Base-by-base conservation (phyloP, 176 grass and related monocot genomes). In the Avena atlantica region DNA sequence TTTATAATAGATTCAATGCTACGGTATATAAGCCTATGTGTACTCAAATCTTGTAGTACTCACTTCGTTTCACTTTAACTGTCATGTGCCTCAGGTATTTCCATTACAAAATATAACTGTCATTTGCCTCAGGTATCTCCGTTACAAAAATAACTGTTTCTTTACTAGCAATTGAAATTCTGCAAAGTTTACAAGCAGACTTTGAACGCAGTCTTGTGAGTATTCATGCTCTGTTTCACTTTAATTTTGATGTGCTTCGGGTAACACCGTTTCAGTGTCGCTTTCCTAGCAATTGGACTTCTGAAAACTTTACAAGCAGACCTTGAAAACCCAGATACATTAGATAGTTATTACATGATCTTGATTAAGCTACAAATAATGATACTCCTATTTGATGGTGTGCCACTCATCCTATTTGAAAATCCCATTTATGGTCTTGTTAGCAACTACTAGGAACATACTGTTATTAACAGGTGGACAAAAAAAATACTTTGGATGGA, bases 261-360 rank as follows among this genome's bases (percentile, higher is more conserved):
- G 66, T 36, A 40, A 2, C 34, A 37, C 44, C 62, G n/a, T 25
- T 72, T 6, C 40, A 5, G 21, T 49, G 44, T 7, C 70, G 13
- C n/a, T 49, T 49, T 74, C 5, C 44, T 74, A 73, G 40, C 70
- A 67, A 8, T 76, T 74, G 6, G 49, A 80, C 25, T 79, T 67
- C 25, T 50, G 24, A 24, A 75, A 76, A 49, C 55, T 60, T 19
- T 31, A 48, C 27, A 68, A 24, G 5, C 10, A 74, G 76, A 49
- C 24, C 19, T 86, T 40, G 14, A 64, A 49, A 13, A 68, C 58
- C 24, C 19, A 16, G 21, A 15, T 48, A 49, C 6, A 74, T 2
- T 21, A 24, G 14, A 13, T 31, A 74, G 56, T 68, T 62, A 84
- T 68, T 62, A 84, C 42, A 67, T 25, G 6, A 58, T 42, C 24